Evolutionary conservation across 2,329 filamentous ascomycete genomes (phyloP), one percentile per base, ranked within the genome.

Genomic region (Exophiala bonariae): DNA sequence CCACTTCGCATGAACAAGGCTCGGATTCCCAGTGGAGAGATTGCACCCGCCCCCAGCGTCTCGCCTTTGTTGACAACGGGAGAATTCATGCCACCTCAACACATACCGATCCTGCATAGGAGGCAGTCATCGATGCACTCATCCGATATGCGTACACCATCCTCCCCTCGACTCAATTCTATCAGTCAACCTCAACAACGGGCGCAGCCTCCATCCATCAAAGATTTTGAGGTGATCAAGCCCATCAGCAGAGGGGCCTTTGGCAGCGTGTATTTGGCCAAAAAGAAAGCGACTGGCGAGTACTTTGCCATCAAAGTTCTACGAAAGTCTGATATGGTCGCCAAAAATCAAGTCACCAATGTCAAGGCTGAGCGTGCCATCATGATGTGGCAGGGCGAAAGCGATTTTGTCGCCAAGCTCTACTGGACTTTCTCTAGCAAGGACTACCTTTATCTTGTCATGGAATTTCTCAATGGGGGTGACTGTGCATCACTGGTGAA

Each of bases 391-490:
- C 93, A 99, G 71, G 93, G 93, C 17, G 90, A 97, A 68, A 99
- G 95, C 66, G 93, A 99, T 50, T 99, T 99, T 66, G 93, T 99
- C 48, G 93, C 93, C 19, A 99, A 99, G 72, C 79, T 99, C 10
- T 99, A 97, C 72, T 99, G 95, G 95, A 99, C 93, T 0, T 99
- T 99, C 63, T 96, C 93, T 3, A 99, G 92, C 77, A 99, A 99
- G 64, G 93, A 99, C 63, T 99, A 96, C 64, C 82, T 99, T 18
- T 99, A 97, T 64, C 78, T 99, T 49, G 93, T 99, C 18, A 99
- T 99, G 93, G 93, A 99, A 65, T 99, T 99, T 69, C 78, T 99
- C 48, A 99, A 97, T 59, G 93, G 93, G 28, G 93, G 93, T 36
- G 93, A 99, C 63, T 99, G 92, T 65, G 93, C 95, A 39, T 96